A percentile compares a stretch with the other conserved stretches of the same genome.
Evolutionary conservation across 345 rosid species (phyloP).

Genomic region (Camelina hispida): DNA sequence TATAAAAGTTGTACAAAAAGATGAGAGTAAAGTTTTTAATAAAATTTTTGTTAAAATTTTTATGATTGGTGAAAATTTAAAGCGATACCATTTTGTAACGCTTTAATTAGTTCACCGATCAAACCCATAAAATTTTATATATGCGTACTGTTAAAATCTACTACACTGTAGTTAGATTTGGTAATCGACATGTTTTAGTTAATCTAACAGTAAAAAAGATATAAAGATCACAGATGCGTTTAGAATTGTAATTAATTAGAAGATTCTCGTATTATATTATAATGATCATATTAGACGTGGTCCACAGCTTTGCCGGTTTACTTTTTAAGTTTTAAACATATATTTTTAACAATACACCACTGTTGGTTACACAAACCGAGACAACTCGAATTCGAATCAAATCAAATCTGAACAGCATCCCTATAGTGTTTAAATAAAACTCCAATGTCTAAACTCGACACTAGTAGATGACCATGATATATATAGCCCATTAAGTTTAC

Average conservation of each 20-base stretch:
- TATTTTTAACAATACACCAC: not conserved
- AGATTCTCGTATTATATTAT: not conserved
- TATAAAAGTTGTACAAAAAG: no score
- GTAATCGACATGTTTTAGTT: not conserved
- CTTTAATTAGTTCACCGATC: no score
- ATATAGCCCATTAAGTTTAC: not conserved
- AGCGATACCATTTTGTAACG: no score
- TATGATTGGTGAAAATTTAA: no score
- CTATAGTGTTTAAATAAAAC: not conserved
- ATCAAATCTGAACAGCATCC: constrained; percentile 24
- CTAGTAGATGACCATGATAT: not conserved
- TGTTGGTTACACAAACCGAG: constrained; percentile 24
- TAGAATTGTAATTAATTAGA: not conserved
- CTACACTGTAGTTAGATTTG: not conserved
- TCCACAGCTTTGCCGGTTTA: constrained; percentile 30
- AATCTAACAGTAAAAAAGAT: constrained; percentile 8
- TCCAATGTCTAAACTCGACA: not conserved
- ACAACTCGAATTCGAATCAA: constrained; percentile 34
- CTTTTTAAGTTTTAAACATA: constrained; percentile 1
- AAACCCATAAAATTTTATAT: no score
- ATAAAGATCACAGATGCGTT: not conserved
- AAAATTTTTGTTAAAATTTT: no score
- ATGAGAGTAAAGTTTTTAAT: no score
- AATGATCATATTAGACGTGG: constrained; percentile 17
- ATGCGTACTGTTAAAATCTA: no score